Evolutionary conservation across 345 rosid species (phyloP).

Genomic region (Rubroshorea leprosula): DNA sequence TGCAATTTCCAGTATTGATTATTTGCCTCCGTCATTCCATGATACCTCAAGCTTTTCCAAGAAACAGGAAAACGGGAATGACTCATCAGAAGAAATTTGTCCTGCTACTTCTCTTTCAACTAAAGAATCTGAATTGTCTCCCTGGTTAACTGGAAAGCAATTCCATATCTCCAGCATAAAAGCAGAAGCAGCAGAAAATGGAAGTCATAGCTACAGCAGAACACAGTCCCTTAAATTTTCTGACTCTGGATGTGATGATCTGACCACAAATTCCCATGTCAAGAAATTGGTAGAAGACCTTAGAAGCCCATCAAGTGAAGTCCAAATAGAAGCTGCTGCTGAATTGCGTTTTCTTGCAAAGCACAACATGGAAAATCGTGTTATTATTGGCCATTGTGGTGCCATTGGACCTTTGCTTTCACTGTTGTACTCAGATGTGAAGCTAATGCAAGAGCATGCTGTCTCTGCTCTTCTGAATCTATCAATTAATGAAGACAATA

Average conservation of each 20-base stretch:
- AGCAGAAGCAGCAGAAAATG: conserved; percentile 31
- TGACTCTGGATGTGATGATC: conserved; percentile 37
- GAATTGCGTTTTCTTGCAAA: conserved; percentile 79
- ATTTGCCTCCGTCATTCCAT: conserved; percentile 36
- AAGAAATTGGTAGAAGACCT: conserved; percentile 59
- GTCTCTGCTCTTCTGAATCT: conserved; percentile 85
- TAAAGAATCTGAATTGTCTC: conserved; percentile 41
- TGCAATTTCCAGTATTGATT: conserved; percentile 62
- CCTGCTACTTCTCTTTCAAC: conserved; percentile 25
- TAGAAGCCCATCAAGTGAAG: conserved; percentile 42
- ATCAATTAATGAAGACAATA: conserved; percentile 74
- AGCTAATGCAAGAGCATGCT: conserved; percentile 78
- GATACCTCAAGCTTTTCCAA: conserved; percentile 26
- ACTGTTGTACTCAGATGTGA: conserved; percentile 58
- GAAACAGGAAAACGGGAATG: conserved; percentile 25
- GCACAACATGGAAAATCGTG: conserved; percentile 63
- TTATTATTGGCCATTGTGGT: conserved; percentile 54
- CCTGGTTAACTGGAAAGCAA: conserved; percentile 29
- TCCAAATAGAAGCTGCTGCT: conserved; percentile 65
- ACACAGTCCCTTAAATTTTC: conserved; percentile 26
- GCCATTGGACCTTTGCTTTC: conserved; percentile 65
- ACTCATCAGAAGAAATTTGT: conserved; percentile 27
- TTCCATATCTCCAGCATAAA: conserved; percentile 24
- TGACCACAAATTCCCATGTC: conserved; percentile 41
- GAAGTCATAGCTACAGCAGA: conserved; percentile 19